Evolutionary conservation across 2,329 filamentous ascomycete genomes (phyloP), one percentile per base, ranked within the genome.

Genomic region (Didymella glomerata): DNA sequence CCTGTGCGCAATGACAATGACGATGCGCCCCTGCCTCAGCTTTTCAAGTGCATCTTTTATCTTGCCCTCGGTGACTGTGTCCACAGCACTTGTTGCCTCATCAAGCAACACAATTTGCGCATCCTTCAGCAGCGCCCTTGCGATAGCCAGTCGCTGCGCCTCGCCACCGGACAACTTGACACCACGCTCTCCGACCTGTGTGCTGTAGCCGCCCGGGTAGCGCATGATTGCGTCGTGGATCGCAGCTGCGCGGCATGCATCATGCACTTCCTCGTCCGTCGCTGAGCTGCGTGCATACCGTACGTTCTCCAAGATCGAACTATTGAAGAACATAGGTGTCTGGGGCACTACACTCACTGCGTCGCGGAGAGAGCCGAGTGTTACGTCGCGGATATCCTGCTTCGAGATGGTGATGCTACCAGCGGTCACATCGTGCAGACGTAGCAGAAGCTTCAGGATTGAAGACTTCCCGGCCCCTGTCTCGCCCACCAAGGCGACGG

Each of bases 101-200:
- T 55, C 51, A 1, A 67, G 52, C 14, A 63, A 45, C 16, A 68
- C 68, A 11, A 60, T 51, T 9, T 30, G 45, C 11, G 57, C 22
- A 18, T 60, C n/a, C n/a, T 46, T 50, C 24, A 60, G 10, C 18
- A 60, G 86, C n/a, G 51, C 57, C 14, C 57, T 30, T 11, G 57
- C 57, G 22, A 60, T 54, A 5, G 51, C 93, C 27, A 97, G 88
- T 59, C 93, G 90, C 77, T 97, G 93, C 77, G 96, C 96, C 78
- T 97, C 93, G 0, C 93, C 93, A 53, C 93, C 93, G 4, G 61
- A 64, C 10, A 67, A 40, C 27, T 0, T 49, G 16, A 59, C 48
- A 2, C 56, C 56, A 4, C 92, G 88, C 77, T 97, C 92, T 53
- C 94, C 95, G n/a, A 97, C 93, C 63, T 95, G 88, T 0, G 94